A percentile compares a stretch with the other conserved stretches of the same genome.
Evolutionary conservation across 495 filamentous ascomycete genomes (phyloP).

Genomic region (Penicillium alfredii): DNA sequence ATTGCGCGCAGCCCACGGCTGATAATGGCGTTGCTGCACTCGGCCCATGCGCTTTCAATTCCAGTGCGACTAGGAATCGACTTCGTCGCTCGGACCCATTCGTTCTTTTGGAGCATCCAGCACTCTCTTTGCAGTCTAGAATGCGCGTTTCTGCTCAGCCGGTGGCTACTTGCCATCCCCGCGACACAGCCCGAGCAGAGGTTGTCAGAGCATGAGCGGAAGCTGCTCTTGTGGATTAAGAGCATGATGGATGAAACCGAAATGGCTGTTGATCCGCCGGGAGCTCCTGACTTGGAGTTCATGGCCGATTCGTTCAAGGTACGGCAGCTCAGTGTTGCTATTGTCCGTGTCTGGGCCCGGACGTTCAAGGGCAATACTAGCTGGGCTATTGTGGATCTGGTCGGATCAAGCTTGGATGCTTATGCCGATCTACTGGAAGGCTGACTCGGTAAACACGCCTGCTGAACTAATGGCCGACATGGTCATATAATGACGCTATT

Average conservation of each 20-base stretch:
- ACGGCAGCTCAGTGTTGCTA: constrained; percentile 44
- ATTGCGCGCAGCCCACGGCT: constrained; percentile 42
- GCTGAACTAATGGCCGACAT: neutral
- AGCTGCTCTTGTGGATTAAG: constrained; percentile 59
- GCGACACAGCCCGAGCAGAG: constrained; percentile 39
- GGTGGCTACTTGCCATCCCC: constrained; percentile 49
- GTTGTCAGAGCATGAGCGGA: constrained; percentile 53
- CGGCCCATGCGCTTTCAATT: constrained; percentile 49
- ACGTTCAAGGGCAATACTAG: constrained; percentile 52
- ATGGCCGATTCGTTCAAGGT: constrained; percentile 42
- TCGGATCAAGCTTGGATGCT: constrained; percentile 41
- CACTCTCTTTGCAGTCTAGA: constrained; percentile 51
- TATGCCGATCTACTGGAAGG: constrained; percentile 39
- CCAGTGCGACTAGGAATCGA: constrained; percentile 49
- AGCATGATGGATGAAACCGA: constrained; percentile 74
- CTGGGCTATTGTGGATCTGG: constrained; percentile 48
- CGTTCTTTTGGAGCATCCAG: constrained; percentile 52
- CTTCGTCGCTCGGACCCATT: constrained; percentile 47
- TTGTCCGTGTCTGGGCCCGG: constrained; percentile 49
- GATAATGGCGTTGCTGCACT: constrained; percentile 47
- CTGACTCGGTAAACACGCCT: constrained; percentile 4
- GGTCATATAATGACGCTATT: constrained; percentile 6
- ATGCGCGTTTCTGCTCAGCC: constrained; percentile 48
- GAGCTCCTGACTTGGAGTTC: constrained; percentile 40
- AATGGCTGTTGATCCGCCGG: constrained; percentile 52